A percentile compares a stretch with the other conserved stretches of the same genome.
Evolutionary conservation across 345 rosid genomes (phyloP).

Genomic region (Aethionema arabicum): DNA sequence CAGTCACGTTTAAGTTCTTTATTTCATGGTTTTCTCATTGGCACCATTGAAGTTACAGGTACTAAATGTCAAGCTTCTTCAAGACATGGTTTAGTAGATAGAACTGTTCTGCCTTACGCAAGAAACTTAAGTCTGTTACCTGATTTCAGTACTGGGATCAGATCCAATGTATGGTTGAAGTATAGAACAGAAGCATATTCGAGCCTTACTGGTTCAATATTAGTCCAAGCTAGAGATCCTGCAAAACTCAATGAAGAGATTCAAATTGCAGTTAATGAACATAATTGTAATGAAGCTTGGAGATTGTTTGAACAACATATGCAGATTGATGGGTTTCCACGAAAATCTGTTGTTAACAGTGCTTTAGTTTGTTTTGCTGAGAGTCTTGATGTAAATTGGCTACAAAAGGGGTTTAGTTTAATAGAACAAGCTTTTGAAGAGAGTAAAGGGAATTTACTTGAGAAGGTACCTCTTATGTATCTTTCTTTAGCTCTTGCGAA

Average conservation of each 20-base stretch:
- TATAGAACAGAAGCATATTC: conserved; percentile 41
- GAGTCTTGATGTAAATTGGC: conserved; percentile 58
- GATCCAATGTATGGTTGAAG: conserved; percentile 20
- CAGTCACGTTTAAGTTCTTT: conserved; percentile 23
- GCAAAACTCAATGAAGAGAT: conserved; percentile 62
- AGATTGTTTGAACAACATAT: conserved; percentile 65
- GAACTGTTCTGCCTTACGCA: not conserved
- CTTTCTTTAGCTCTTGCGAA: conserved; percentile 76
- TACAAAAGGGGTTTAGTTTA: conserved; percentile 61
- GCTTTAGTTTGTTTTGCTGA: conserved; percentile 55
- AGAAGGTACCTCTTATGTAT: conserved; percentile 68
- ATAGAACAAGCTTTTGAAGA: conserved; percentile 70
- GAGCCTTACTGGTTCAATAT: conserved; percentile 48
- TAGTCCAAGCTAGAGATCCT: conserved; percentile 82
- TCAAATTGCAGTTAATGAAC: conserved; percentile 59
- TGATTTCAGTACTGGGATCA: conserved; percentile 2
- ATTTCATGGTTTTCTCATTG: conserved; percentile 25
- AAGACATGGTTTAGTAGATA: conserved; percentile 9
- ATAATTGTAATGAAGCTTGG: conserved; percentile 58
- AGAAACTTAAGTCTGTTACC: conserved; percentile 16
- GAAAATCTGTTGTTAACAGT: conserved; percentile 62
- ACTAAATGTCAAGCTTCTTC: conserved; percentile 28
- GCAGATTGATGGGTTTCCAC: conserved; percentile 86
- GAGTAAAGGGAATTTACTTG: conserved; percentile 73
- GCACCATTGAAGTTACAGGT: conserved; percentile 27